Evolutionary conservation across 768 basidiomycete genomes (phyloP), one percentile per base, ranked within the genome.

Genomic region (Amanita pseudoporphyria): DNA sequence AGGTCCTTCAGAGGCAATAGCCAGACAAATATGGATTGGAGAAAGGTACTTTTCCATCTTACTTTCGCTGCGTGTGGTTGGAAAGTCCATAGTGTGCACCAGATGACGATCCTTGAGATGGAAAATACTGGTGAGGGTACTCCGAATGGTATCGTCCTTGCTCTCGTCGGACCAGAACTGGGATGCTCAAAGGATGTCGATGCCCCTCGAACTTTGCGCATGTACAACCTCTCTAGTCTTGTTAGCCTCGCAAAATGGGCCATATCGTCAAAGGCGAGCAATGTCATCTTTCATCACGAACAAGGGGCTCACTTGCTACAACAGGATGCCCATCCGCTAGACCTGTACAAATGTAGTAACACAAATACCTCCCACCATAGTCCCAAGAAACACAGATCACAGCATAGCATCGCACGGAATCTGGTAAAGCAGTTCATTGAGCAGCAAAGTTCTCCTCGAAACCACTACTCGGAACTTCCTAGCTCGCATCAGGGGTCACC

Each of bases 161-260:
- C 78, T 3, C 74, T 92, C 22, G 82, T 91, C 5, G 82, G 86
- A 16, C 77, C 82, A 1, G 76, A 79, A 16, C 59, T 68, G 3
- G 77, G 78, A 18, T 70, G 73, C 4, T 63, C 69, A 28, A 78
- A 74, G 52, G 80, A 86, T 32, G 64, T 72, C 45, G 84, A 87
- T 54, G 62, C 71, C 6, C 57, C 71, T 33, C 72, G 80, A 41
- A 68, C 71, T 6, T 64, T 90, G 35, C 78, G 89, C 35, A 90
- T 92, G 87, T 92, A 92, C 62, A 91, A 82, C 58, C 70, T 92
- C 16, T 71, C 79, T 16, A 87, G 87, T 59, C 65, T 92, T 5
- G 73, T 76, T 7, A 89, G 76, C 56, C 72, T 92, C 10, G 86
- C 84, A 1, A 81, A 79, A 58, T 91, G 84, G 84, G 72, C 78